phyloP scores from a whole-genome alignment of 129 eudicot species.

The Escallonia herrerae region DNA sequence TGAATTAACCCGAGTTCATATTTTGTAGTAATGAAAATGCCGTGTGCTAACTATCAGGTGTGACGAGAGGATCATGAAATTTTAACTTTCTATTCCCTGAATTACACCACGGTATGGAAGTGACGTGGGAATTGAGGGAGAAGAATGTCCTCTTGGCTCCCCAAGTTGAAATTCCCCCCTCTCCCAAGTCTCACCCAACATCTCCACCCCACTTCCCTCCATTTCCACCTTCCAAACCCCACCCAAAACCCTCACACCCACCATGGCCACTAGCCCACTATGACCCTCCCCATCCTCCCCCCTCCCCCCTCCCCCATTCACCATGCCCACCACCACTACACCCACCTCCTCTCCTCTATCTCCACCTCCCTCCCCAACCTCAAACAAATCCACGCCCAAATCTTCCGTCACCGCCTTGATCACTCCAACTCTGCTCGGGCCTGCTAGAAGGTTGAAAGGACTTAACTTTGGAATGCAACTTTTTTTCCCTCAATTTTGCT shows the following conservation, averaged over 20 bases:
- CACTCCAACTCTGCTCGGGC: constrained; percentile 35
- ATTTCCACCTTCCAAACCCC: background rate
- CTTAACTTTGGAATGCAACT: too few relatives aligned
- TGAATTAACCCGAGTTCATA: too few relatives aligned
- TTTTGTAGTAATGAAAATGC: too few relatives aligned
- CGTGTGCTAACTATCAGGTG: too few relatives aligned
- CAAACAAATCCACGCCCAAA: constrained; percentile 58
- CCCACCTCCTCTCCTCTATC: constrained; percentile 36
- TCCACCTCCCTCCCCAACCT: constrained; percentile 47
- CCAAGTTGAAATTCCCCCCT: background rate
- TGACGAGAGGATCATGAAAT: too few relatives aligned
- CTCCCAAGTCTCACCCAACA: background rate
- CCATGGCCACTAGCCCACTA: constrained; percentile 6
- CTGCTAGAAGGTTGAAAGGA: too few relatives aligned
- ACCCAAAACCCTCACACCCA: constrained; percentile 3
- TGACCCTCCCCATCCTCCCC: constrained; percentile 10
- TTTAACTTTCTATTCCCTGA: too few relatives aligned
- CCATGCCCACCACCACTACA: constrained; percentile 12
- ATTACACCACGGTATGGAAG: too few relatives aligned
- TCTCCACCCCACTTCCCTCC: constrained; percentile 7
- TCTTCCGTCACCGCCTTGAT: constrained; percentile 32
- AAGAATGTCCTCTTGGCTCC: background rate
- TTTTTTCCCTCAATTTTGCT: too few relatives aligned
- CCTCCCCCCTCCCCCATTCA: background rate
- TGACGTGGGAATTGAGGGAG: background rate